phyloP scores from a whole-genome alignment of 2,329 filamentous ascomycete species.

The Colletotrichum chrysophilum region DNA sequence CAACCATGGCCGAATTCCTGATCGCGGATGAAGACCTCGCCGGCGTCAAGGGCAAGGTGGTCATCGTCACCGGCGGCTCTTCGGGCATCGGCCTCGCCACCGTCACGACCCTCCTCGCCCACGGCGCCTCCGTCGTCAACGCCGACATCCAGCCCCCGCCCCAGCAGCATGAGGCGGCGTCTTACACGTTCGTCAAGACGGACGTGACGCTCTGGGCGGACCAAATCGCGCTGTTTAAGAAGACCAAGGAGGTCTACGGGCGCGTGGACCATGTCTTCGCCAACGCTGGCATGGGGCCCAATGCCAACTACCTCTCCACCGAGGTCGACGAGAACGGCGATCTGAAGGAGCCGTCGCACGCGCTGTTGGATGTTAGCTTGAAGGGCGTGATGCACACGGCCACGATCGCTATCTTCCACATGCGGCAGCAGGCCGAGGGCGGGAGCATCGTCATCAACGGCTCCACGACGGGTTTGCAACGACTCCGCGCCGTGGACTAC shows the following conservation, averaged over 20 bases:
- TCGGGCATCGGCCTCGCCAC: conserved; percentile 75
- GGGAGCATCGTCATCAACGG: conserved; percentile 60
- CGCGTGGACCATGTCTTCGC: conserved; percentile 81
- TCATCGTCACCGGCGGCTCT: conserved; percentile 74
- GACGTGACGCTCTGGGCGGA: conserved; percentile 57
- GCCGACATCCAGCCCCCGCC: conserved; percentile 55
- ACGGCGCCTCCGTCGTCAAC: conserved; percentile 60
- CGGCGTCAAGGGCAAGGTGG: conserved; percentile 64
- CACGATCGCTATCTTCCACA: conserved; percentile 52
- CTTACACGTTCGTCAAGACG: conserved; percentile 46
- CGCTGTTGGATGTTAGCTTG: conserved; percentile 54
- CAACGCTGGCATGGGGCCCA: conserved; percentile 60
- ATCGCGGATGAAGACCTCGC: conserved; percentile 49
- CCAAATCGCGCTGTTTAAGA: conserved; percentile 55
- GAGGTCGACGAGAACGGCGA: conserved; percentile 56
- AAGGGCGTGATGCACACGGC: conserved; percentile 54
- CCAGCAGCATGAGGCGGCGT: conserved; percentile 18
- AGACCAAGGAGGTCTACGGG: conserved; percentile 65
- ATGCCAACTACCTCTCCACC: conserved; percentile 49
- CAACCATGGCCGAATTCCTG: conserved; percentile 46
- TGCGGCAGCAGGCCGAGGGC: conserved; percentile 51
- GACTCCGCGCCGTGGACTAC: conserved; percentile 57
- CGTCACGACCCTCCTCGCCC: conserved; percentile 51
- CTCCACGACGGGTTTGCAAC: conserved; percentile 56
- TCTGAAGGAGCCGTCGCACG: conserved; percentile 46